phyloP scores from a whole-genome alignment of 805 yeast species.

The Candida krabiensis region DNA sequence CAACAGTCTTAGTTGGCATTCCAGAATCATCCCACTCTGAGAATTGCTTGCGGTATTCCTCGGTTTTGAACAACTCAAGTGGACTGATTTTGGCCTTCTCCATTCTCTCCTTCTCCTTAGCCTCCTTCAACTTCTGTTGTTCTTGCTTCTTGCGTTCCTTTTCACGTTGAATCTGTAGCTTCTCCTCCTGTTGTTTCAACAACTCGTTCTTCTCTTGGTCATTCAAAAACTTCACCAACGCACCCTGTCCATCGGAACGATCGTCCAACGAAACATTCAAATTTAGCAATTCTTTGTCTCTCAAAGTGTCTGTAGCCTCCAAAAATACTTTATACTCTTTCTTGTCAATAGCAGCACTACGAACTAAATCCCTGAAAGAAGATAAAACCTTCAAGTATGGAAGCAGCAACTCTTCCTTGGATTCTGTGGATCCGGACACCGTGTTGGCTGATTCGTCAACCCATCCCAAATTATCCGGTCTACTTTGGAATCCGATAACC shows the following conservation, averaged over 20 bases:
- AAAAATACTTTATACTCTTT: conserved; percentile 55
- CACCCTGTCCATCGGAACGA: conserved; percentile 72
- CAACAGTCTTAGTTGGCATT: conserved; percentile 69
- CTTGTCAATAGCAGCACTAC: conserved; percentile 67
- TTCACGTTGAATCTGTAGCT: conserved; percentile 44
- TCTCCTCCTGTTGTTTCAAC: conserved; percentile 57
- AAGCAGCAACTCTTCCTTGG: conserved; percentile 65
- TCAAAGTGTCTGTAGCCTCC: conserved; percentile 68
- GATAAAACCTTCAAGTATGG: conserved; percentile 82
- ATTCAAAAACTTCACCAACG: conserved; percentile 79
- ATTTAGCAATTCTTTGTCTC: conserved; percentile 69
- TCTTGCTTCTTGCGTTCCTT: conserved; percentile 49
- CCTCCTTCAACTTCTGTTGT: conserved; percentile 59
- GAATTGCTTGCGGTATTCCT: conserved; percentile 40
- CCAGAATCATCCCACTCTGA: conserved; percentile 85
- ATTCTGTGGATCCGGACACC: conserved; percentile 21
- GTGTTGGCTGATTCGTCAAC: conserved; percentile 37
- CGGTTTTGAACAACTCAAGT: conserved; percentile 65
- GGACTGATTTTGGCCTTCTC: conserved; percentile 74
- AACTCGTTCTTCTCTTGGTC: conserved; percentile 68
- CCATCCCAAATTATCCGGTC: conserved; percentile 84
- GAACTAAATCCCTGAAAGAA: conserved; percentile 77
- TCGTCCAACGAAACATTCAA: conserved; percentile 89
- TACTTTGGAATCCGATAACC: conserved; percentile 73
- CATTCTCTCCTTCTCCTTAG: conserved; percentile 59